phyloP scores from a whole-genome alignment of 2,329 filamentous ascomycete genomes.

The Metarhizium sp. region DNA sequence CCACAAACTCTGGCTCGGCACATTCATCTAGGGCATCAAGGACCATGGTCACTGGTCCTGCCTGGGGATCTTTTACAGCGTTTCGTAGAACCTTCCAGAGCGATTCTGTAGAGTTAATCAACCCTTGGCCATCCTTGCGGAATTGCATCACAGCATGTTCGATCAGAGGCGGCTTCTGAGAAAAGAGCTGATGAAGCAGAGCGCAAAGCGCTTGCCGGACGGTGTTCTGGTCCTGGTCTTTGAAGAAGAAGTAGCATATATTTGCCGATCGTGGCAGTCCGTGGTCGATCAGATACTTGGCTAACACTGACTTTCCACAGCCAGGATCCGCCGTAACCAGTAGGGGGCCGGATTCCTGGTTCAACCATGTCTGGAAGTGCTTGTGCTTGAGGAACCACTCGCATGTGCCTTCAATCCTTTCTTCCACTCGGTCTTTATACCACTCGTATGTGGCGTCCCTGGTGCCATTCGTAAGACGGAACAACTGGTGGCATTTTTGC shows the following conservation, averaged over 20 bases:
- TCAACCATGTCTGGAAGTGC: too few relatives aligned
- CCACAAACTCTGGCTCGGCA: background rate
- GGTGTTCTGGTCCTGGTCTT: background rate
- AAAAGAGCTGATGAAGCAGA: background rate
- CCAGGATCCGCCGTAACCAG: conserved; percentile 19
- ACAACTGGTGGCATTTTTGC: too few relatives aligned
- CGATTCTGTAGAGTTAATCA: background rate
- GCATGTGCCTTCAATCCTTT: too few relatives aligned
- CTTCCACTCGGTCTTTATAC: too few relatives aligned
- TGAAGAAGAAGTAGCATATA: conserved; percentile 20
- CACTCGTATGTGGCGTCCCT: too few relatives aligned
- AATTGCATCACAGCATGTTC: background rate
- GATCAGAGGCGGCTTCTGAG: background rate
- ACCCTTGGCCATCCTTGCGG: background rate
- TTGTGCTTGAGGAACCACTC: too few relatives aligned
- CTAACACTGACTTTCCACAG: conserved; percentile 28
- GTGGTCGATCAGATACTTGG: conserved; percentile 10
- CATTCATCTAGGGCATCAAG: conserved; percentile 21
- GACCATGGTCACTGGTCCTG: background rate
- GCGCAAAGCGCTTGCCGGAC: conserved; percentile 3
- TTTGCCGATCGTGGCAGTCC: conserved; percentile 9
- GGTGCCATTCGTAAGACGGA: too few relatives aligned
- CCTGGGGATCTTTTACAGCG: background rate
- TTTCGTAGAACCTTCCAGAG: background rate
- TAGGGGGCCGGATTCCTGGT: too few relatives aligned